Percentiles rank a stretch among this genome's conserved stretches.
phyloP scores from a whole-genome alignment of 345 rosid genomes.

The Ailanthus altissimus region DNA sequence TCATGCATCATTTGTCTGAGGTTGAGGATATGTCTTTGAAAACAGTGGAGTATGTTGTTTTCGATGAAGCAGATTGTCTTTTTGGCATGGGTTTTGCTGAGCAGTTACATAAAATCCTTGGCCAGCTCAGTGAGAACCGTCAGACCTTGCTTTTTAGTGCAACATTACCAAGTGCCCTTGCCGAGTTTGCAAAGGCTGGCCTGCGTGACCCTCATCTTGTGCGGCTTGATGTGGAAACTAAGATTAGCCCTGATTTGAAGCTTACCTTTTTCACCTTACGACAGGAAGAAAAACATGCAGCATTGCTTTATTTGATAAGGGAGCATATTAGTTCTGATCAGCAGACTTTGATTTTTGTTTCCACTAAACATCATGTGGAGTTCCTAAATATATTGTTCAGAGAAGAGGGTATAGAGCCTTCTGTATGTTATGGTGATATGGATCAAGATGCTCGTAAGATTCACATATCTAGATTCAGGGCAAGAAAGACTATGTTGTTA shows the following conservation, averaged over 20 bases:
- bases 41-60: slow-evolving; percentile 90
- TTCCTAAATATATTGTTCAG: slow-evolving; percentile 73
- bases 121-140: slow-evolving; percentile 84
- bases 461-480: slow-evolving; percentile 81
- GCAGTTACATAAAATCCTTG: slow-evolving; percentile 75
- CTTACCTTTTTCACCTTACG: slow-evolving; percentile 67
- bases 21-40: slow-evolving; percentile 87
- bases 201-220: slow-evolving; percentile 92
- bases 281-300: slow-evolving; percentile 88
- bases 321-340: slow-evolving; percentile 76
- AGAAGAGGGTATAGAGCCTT: slow-evolving; percentile 81
- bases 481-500: slow-evolving; percentile 81
- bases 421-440: slow-evolving; percentile 98
- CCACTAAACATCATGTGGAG: slow-evolving; percentile 97
- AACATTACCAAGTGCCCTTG: slow-evolving; percentile 93
- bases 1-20: slow-evolving; percentile 91
- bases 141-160: slow-evolving; percentile 97
- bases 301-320: slow-evolving; percentile 75
- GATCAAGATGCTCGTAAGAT: slow-evolving; percentile 97
- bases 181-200: slow-evolving; percentile 96
- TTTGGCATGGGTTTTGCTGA: slow-evolving; percentile 96
- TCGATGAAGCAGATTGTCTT: slow-evolving; percentile 92
- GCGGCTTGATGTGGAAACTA: slow-evolving; percentile 84
- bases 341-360: slow-evolving; percentile 89
- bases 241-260: slow-evolving; percentile 89